Base-by-base conservation (phyloP, 352 stramenopile species). In the Phytopythium sindhum region DNA sequence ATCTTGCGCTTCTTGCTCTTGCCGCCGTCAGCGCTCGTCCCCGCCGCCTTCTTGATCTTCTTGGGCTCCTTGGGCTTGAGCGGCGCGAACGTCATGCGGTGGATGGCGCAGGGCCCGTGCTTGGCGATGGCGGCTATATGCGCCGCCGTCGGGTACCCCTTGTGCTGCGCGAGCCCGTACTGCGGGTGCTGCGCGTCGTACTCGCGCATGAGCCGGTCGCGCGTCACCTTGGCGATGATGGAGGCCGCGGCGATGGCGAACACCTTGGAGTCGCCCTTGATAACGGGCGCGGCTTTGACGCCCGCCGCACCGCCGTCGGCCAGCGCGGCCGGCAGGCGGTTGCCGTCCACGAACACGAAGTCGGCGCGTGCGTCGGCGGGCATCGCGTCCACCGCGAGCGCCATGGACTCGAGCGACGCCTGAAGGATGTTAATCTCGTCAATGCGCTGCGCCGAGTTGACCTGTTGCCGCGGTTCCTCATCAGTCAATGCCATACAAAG, bases 401-500 rank as follows among this genome's bases (percentile, higher is more conserved):
- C 69, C 35, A 99, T 99, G 14, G 84, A 96, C 68, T 98, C 84
- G 44, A 99, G 77, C 17, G 96, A 98, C 21, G 97, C 97, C 83
- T 99, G 96, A 33, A 99, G 78, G 73, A 99, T 99, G 75, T 99
- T 99, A 67, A 99, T 97, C 80, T 98, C 88, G 75, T 99, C 98
- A 77, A 99, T 99, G 5, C 88, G 75, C 60, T 89, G 70, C 11
- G 84, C 68, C 31, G 74, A 90, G 48, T 82, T 88, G 28, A 88
- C 47, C 66, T 74, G 59, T 24, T 44, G n/a, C n/a, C n/a, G n/a
- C n/a, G n/a, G n/a, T n/a, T n/a, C n/a, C n/a, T n/a, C n/a, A n/a
- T n/a, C n/a, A n/a, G n/a, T n/a, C 19, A n/a, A 23, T 17, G 17
- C 2, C 4, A 15, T 3, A 2, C 35, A 29, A 19, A 33, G 35